Evolutionary conservation across 495 filamentous ascomycete genomes (phyloP).

Genomic region (Neurospora terricola): DNA sequence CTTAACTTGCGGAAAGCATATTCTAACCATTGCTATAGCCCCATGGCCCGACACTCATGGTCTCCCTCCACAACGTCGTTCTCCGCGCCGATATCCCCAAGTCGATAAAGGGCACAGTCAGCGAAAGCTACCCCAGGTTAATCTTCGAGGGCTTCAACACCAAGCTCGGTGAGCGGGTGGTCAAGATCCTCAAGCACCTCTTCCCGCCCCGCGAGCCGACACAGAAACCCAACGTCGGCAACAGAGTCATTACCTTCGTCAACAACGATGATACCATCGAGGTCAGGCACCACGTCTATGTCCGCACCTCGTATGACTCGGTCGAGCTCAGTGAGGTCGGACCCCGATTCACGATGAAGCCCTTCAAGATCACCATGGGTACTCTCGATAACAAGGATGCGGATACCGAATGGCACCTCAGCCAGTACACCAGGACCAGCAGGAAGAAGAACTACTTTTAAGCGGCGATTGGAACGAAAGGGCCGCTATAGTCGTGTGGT

Average conservation of each 20-base stretch:
- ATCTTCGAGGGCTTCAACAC: conserved; percentile 92
- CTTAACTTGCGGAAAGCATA: neutral
- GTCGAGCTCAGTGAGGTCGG: conserved; percentile 94
- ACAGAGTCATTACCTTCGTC: conserved; percentile 83
- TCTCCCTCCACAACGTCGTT: conserved; percentile 90
- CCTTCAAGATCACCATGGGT: conserved; percentile 90
- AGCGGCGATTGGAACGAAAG: conserved; percentile 8
- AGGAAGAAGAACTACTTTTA: conserved; percentile 89
- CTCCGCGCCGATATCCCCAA: conserved; percentile 90
- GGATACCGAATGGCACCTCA: conserved; percentile 93
- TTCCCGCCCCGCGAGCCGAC: conserved; percentile 81
- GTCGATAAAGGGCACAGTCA: conserved; percentile 77
- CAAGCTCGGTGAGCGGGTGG: conserved; percentile 69
- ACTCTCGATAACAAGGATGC: conserved; percentile 91
- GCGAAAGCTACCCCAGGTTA: conserved; percentile 86
- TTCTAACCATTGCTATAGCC: conserved; percentile 46
- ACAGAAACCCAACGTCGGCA: conserved; percentile 63
- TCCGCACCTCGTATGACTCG: conserved; percentile 69
- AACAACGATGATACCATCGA: conserved; percentile 94
- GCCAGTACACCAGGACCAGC: conserved; percentile 86
- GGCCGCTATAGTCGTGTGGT: neutral
- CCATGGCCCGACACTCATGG: conserved; percentile 85
- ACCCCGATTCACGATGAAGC: conserved; percentile 89
- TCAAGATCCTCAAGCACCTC: conserved; percentile 87
- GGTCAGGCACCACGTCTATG: conserved; percentile 41